Evolutionary conservation across 768 basidiomycete genomes (phyloP).

Genomic region (Serendipita sp.): DNA sequence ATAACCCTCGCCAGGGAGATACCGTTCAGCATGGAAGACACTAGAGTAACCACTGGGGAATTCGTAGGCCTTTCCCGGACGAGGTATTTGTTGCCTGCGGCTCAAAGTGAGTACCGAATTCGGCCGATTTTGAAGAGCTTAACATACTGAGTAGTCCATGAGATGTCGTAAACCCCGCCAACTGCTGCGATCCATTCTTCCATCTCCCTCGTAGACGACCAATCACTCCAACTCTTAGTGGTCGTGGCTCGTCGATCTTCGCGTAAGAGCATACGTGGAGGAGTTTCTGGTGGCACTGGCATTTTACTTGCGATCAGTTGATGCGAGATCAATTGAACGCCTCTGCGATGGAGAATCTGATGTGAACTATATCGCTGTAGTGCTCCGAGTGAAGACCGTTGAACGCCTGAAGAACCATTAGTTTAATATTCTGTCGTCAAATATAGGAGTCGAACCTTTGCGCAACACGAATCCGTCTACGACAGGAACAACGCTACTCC

Average conservation of each 20-base stretch:
- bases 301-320: constrained; percentile 82
- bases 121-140: not conserved
- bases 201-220: constrained; percentile 67
- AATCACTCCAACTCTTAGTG: constrained; percentile 65
- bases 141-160: constrained; percentile 77
- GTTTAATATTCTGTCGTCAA: not conserved
- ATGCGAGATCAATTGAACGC: constrained; percentile 62
- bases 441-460: constrained; percentile 43
- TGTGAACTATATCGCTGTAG: constrained; percentile 69
- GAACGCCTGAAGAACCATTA: constrained; percentile 40
- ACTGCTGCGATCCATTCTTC: constrained; percentile 91
- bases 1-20: constrained; percentile 72
- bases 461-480: constrained; percentile 95
- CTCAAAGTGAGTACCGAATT: not conserved
- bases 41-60: constrained; percentile 88
- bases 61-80: constrained; percentile 62
- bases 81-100: constrained; percentile 40
- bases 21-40: constrained; percentile 69
- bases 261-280: constrained; percentile 53
- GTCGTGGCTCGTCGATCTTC: constrained; percentile 58
- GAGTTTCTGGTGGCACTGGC: constrained; percentile 55
- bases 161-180: constrained; percentile 68
- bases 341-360: constrained; percentile 42
- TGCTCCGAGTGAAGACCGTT: constrained; percentile 55
- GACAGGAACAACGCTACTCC: constrained; percentile 84